Conservation (phyloP, 2,329 filamentous ascomycete species). For the Calonectria honghensis region DNA sequence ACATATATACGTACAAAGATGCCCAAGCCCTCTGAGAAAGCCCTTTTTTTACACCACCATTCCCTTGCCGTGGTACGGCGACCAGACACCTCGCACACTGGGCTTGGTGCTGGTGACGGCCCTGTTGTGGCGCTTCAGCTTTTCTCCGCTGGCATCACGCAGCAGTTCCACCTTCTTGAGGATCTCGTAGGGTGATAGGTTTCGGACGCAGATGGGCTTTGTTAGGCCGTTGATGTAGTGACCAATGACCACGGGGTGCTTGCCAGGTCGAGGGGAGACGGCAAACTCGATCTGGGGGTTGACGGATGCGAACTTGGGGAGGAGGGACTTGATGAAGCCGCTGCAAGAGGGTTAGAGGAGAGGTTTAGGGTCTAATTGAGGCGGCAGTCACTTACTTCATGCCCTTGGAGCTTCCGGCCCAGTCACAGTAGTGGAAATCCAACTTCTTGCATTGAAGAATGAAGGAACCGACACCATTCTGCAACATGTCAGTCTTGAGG, state of each 20-base stretch:
- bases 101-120: conserved; percentile 78
- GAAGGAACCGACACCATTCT: conserved; percentile 98
- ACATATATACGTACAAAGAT: conserved; percentile 56
- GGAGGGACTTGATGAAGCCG: conserved; percentile 85
- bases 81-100: conserved; percentile 82
- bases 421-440: conserved; percentile 98
- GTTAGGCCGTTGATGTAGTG: conserved; percentile 93
- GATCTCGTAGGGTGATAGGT: conserved; percentile 87
- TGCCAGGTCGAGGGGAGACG: conserved; percentile 91
- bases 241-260: conserved; percentile 91
- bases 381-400: conserved; percentile 83
- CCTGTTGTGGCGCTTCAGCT: conserved; percentile 78
- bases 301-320: conserved; percentile 84
- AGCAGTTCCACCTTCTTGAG: conserved; percentile 85
- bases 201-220: conserved; percentile 92
- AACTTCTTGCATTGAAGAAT: conserved; percentile 97
- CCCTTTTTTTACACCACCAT: conserved; percentile 68
- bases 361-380: not conserved
- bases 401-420: conserved; percentile 92
- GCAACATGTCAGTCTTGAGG: conserved; percentile 43
- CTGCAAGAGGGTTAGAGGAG: conserved; percentile 67
- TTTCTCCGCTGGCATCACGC: conserved; percentile 84
- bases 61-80: conserved; percentile 79
- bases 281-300: conserved; percentile 94
- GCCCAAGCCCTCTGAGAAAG: conserved; percentile 22